Evolutionary conservation across 2,329 filamentous ascomycete genomes (phyloP), one percentile per base, ranked within the genome.

Genomic region (Ophiostoma montium): DNA sequence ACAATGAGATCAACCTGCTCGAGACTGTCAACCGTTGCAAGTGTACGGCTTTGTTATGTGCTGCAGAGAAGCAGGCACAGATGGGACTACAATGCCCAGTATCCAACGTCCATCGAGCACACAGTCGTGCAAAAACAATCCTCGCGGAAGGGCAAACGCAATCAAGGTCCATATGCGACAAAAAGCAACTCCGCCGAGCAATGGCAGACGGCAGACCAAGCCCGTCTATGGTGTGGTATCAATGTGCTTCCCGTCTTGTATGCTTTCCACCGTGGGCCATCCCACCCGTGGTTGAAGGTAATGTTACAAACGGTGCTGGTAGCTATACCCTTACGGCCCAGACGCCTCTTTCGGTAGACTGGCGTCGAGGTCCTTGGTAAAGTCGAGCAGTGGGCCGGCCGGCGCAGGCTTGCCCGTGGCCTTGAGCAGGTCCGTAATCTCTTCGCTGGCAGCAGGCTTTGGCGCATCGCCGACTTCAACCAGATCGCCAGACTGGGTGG

Each of bases 391-490:
- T 1, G 74, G 70, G 0, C 74, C 73, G 1, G 69, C 62, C 5
- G 57, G 53, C 1, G 66, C 63, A 16, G 64, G 66, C 50, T 66
- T 67, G 12, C 72, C 71, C 5, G 74, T 77, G 9, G 67, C 61
- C 30, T 64, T 58, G 16, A 77, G 63, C 61, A 75, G 57, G 10
- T 55, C 50, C 33, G 69, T 58, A 33, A 75, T 70, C 46, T 72
- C 67, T 55, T 54, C 7, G 51, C 46, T 1, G 55, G 54, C 31
- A 32, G 27, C 45, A 33, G 48, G 53, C 30, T 31, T 39, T 5
- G 15, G 15, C 12, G 67, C 63, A 50, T 73, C 69, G 8, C 71
- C 73, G 57, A 80, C 73, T 56, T 83, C 72, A 53, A 82, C 78
- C 44, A 82, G 65, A 54, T 76, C 67, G 31, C 19, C 19, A 10